A percentile compares a stretch with the other conserved stretches of the same genome.
Evolutionary conservation across 108 stramenopile species (phyloP).

Genomic region (Poteriospumella lacustris): DNA sequence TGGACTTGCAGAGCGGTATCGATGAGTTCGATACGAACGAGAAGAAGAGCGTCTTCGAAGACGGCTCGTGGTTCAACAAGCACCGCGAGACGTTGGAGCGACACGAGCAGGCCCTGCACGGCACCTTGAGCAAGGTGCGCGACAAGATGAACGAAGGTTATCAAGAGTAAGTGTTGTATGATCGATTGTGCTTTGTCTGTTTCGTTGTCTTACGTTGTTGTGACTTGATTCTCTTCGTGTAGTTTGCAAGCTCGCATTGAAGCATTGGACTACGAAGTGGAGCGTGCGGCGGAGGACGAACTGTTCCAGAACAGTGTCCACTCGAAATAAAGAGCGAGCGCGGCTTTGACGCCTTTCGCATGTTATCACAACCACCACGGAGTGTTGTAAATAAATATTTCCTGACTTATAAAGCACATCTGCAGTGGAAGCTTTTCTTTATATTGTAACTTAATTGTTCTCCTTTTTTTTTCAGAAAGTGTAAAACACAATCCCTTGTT

Average conservation of each 20-base stretch:
- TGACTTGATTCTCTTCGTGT: background rate
- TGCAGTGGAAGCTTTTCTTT: too few species aligned
- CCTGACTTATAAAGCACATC: too few species aligned
- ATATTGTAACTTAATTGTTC: too few species aligned
- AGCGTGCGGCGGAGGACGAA: conserved; percentile 4
- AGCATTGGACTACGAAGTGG: conserved; percentile 6
- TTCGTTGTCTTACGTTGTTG: too few species aligned
- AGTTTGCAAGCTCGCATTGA: background rate
- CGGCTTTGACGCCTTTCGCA: too few species aligned
- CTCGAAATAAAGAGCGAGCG: too few species aligned
- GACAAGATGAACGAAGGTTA: background rate
- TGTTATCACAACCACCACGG: too few species aligned
- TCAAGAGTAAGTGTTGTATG: background rate
- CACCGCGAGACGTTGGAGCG: background rate
- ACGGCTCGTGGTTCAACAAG: conserved; percentile 17
- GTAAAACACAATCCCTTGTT: too few species aligned
- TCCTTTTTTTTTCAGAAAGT: too few species aligned
- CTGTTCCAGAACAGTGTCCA: background rate
- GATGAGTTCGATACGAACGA: background rate
- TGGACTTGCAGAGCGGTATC: background rate
- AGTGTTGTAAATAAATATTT: too few species aligned
- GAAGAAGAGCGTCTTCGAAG: background rate
- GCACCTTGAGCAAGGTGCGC: background rate
- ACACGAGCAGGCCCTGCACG: background rate
- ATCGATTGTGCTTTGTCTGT: too few species aligned